Percentiles rank a stretch among this genome's conserved stretches.
phyloP scores from a whole-genome alignment of 1,284 basidiomycete species.

The Lentinus polychrous region DNA sequence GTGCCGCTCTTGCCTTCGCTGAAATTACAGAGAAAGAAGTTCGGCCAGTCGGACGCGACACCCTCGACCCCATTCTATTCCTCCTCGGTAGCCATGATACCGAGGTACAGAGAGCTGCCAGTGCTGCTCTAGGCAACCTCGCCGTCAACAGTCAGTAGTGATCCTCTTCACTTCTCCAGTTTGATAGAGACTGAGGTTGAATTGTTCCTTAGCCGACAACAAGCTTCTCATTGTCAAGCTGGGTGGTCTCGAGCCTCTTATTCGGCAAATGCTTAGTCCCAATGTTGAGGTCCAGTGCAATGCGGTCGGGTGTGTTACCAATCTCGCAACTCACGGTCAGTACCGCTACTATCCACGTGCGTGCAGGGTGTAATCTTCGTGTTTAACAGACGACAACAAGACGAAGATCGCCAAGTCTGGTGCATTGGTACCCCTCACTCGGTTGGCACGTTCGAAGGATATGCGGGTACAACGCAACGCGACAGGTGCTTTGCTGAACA shows the following conservation, averaged over 20 bases:
- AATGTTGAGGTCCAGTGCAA: constrained; percentile 99
- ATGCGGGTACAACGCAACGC: constrained; percentile 99
- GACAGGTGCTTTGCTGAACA: constrained; percentile 96
- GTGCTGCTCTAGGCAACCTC: constrained; percentile 96
- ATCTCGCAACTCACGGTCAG: constrained; percentile 94
- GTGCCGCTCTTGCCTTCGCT: constrained; percentile 96
- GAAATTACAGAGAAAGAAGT: constrained; percentile 99
- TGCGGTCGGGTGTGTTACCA: constrained; percentile 99
- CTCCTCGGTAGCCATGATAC: constrained; percentile 97
- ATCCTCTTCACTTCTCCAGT: constrained; percentile 9
- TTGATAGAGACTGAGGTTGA: constrained; percentile 9
- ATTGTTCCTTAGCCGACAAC: constrained; percentile 76
- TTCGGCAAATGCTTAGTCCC: constrained; percentile 97
- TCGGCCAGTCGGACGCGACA: constrained; percentile 93
- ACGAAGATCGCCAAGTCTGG: constrained; percentile 99
- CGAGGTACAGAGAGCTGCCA: constrained; percentile 97
- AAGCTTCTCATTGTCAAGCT: constrained; percentile 98
- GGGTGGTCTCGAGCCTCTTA: constrained; percentile 95
- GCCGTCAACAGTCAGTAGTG: constrained; percentile 90
- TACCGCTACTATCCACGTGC: constrained; percentile 10
- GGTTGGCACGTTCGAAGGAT: constrained; percentile 96
- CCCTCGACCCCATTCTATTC: constrained; percentile 97
- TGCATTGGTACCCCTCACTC: constrained; percentile 92
- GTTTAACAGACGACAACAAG: constrained; percentile 89
- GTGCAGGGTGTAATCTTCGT: background rate